These are phyloP conservation scores for Tulasnella sp. DNA, from an alignment of 768 basidiomycete species.

Conservation along the genomic window DNA sequence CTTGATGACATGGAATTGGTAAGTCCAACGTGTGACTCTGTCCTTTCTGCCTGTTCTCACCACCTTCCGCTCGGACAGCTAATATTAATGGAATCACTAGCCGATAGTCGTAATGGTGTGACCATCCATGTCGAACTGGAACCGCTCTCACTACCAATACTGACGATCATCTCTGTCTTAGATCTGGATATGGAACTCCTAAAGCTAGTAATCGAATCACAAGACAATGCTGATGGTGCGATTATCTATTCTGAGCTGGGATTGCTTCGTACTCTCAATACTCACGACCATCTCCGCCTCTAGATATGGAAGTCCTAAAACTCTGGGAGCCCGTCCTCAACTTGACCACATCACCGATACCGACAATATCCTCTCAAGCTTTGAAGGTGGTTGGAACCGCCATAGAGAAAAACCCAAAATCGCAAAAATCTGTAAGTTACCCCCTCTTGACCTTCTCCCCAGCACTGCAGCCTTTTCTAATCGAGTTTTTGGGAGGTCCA, in stretches of 20 bases:
- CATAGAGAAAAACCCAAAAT: constrained; percentile 79
- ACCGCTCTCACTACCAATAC: too few species aligned
- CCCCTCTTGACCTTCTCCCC: neutral
- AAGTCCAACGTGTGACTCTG: constrained; percentile 25
- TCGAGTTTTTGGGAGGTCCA: constrained; percentile 43
- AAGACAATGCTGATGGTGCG: constrained; percentile 84
- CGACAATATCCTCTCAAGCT: constrained; percentile 55
- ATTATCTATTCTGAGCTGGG: neutral
- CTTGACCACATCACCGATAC: constrained; percentile 51
- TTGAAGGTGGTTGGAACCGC: constrained; percentile 88
- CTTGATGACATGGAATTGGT: constrained; percentile 88
- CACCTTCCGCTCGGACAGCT: constrained; percentile 40
- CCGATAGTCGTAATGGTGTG: too few species aligned
- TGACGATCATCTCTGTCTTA: too few species aligned
- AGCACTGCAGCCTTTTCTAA: neutral
- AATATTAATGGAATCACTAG: too few species aligned
- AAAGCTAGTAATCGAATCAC: constrained; percentile 78
- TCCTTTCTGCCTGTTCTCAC: neutral
- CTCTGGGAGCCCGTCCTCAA: constrained; percentile 72
- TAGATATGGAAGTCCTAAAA: constrained; percentile 66
- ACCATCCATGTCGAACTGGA: too few species aligned
- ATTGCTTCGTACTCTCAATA: neutral
- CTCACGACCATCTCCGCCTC: neutral
- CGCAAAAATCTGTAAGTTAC: constrained; percentile 60
- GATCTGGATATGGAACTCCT: too few species aligned